Evolutionary conservation across 2,329 filamentous ascomycete genomes (phyloP).

Genomic region (Xylariaceae sp.): DNA sequence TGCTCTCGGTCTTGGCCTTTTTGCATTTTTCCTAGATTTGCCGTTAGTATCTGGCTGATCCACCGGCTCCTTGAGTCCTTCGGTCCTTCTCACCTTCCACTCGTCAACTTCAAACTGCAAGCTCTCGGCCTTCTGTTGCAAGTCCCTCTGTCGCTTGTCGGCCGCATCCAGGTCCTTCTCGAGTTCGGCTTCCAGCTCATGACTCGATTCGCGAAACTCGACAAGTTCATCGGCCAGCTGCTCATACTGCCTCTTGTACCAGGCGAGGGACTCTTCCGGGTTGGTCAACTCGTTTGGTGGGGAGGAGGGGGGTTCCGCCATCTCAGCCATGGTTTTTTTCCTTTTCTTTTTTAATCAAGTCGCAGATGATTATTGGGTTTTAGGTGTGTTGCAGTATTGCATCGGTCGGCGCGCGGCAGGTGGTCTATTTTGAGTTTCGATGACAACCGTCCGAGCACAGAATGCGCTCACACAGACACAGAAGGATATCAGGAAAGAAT

Average conservation of each 20-base stretch:
- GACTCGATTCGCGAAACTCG: slow-evolving; percentile 90
- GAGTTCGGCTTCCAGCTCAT: slow-evolving; percentile 86
- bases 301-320: slow-evolving; percentile 56
- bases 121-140: slow-evolving; percentile 81
- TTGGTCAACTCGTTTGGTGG: slow-evolving; percentile 48
- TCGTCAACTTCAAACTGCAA: slow-evolving; percentile 88
- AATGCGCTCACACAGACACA: too few species aligned
- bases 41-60: too few species aligned
- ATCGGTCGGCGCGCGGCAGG: too few species aligned
- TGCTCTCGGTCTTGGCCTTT: slow-evolving; percentile 84
- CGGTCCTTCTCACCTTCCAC: slow-evolving; percentile 75
- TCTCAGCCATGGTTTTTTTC: slow-evolving; percentile 15
- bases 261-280: slow-evolving; percentile 71
- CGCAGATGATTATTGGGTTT: too few species aligned
- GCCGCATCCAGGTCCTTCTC: slow-evolving; percentile 95
- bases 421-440: too few species aligned
- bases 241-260: slow-evolving; percentile 96
- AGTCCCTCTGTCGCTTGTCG: slow-evolving; percentile 80
- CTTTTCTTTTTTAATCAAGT: too few species aligned
- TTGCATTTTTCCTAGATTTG: slow-evolving; percentile 93
- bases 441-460: too few species aligned
- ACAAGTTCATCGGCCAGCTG: slow-evolving; percentile 82
- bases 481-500: too few species aligned
- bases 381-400: too few species aligned
- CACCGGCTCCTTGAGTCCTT: background rate